phyloP scores from a whole-genome alignment of 2,329 filamentous ascomycete genomes.

The Moelleriella libera region DNA sequence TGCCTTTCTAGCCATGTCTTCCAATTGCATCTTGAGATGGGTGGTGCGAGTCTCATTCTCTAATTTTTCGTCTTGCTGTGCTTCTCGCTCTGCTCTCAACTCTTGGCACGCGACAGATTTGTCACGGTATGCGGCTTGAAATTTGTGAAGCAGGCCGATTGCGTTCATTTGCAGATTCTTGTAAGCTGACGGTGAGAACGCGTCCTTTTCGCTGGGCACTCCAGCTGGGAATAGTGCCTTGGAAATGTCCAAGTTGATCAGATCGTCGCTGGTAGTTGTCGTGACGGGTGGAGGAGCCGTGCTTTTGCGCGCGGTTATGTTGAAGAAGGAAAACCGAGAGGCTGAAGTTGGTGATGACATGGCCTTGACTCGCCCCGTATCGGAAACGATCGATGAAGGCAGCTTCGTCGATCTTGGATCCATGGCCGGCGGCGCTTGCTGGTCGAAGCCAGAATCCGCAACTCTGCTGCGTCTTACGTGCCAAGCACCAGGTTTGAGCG shows the following conservation, averaged over 20 bases:
- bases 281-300: conserved; percentile 9
- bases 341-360: conserved; percentile 4
- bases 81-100: conserved; percentile 36
- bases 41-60: conserved; percentile 37
- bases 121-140: conserved; percentile 44
- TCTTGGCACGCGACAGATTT: conserved; percentile 36
- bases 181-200: conserved; percentile 44
- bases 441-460: not conserved
- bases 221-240: conserved; percentile 35
- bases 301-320: conserved; percentile 25
- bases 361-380: conserved; percentile 1
- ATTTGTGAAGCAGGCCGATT: conserved; percentile 35
- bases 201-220: conserved; percentile 26
- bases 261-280: conserved; percentile 31
- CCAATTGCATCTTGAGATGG: conserved; percentile 44
- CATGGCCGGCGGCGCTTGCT: not conserved
- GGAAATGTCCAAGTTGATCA: conserved; percentile 40
- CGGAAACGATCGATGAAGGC: conserved; percentile 1
- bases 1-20: conserved; percentile 40
- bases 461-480: conserved; percentile 8
- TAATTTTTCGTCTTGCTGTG: conserved; percentile 38
- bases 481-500: conserved; percentile 9
- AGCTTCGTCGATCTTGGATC: conserved; percentile 4
- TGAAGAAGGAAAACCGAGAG: conserved; percentile 30
- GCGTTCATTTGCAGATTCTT: conserved; percentile 48